These are phyloP conservation scores for Solanum tarijense DNA, from an alignment of 257 asterid genomes.

Conservation along the genomic window DNA sequence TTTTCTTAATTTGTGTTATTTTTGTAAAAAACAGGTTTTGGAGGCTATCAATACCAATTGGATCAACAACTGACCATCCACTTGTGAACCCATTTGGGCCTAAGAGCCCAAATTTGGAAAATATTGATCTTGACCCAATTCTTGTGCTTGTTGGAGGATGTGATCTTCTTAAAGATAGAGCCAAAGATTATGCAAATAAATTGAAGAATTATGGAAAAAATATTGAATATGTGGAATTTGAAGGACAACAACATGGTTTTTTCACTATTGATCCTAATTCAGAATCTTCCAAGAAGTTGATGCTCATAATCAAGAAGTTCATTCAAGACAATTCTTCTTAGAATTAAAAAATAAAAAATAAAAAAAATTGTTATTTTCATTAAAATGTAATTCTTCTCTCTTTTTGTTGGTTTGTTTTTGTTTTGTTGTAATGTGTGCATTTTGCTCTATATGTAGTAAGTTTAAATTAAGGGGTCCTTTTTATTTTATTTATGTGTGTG, in stretches of 20 bases:
- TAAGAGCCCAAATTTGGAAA: conserved; percentile 28
- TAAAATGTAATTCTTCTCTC: not conserved
- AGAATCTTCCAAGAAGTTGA: conserved; percentile 27
- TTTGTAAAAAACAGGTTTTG: conserved; percentile 31
- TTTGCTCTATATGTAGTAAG: not conserved
- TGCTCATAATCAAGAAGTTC: conserved; percentile 37
- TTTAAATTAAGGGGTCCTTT: not conserved
- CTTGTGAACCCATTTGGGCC: conserved; percentile 67
- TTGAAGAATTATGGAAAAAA: conserved; percentile 45
- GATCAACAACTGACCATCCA: conserved; percentile 55
- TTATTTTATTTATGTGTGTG: not conserved
- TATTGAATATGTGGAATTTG: conserved; percentile 54
- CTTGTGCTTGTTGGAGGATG: conserved; percentile 45
- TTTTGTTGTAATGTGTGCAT: not conserved
- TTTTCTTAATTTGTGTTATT: not conserved
- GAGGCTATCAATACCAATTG: conserved; percentile 52
- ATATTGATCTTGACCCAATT: conserved; percentile 38
- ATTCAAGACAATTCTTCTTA: conserved; percentile 22
- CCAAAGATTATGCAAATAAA: conserved; percentile 31
- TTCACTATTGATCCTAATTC: conserved; percentile 52
- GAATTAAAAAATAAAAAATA: not conserved
- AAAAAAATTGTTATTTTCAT: not conserved
- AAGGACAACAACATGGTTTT: conserved; percentile 76
- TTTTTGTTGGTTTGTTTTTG: no score
- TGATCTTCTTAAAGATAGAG: conserved; percentile 60